Conservation (phyloP, 208 protist genomes). For the Spongospora subterranea region DNA sequence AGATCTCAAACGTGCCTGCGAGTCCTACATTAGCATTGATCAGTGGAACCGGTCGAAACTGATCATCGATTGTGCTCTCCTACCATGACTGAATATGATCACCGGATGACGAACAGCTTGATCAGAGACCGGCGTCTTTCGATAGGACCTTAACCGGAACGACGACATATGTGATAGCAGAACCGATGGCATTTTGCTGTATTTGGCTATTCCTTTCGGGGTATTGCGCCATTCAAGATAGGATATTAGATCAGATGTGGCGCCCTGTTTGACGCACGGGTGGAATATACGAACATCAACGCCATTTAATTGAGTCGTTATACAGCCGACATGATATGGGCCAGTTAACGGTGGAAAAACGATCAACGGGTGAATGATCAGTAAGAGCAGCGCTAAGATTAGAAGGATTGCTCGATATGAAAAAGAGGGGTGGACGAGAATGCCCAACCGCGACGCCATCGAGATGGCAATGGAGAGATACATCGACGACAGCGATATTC, state of each 20-base stretch:
- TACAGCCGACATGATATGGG: constrained; percentile 10
- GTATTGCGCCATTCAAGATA: constrained; percentile 36
- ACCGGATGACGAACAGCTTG: neutral
- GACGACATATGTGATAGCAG: constrained; percentile 24
- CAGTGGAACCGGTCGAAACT: neutral
- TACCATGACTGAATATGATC: constrained; percentile 37
- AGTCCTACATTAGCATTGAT: neutral
- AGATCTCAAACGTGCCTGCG: constrained; percentile 17
- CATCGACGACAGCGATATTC: neutral
- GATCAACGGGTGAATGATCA: neutral
- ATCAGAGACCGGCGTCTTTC: neutral
- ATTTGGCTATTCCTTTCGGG: constrained; percentile 4
- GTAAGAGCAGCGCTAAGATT: neutral
- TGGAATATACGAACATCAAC: constrained; percentile 16
- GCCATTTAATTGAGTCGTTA: neutral
- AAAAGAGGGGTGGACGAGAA: neutral
- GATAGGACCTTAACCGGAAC: neutral
- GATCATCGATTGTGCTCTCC: neutral
- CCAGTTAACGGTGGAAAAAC: neutral
- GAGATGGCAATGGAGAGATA: neutral
- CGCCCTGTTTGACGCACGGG: neutral
- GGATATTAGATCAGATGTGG: neutral
- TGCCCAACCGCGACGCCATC: neutral
- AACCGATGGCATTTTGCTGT: neutral
- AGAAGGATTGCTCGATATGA: neutral